Evolutionary conservation across 768 basidiomycete genomes (phyloP), one percentile per base, ranked within the genome.

Genomic region (Glaciozyma antarctica): DNA sequence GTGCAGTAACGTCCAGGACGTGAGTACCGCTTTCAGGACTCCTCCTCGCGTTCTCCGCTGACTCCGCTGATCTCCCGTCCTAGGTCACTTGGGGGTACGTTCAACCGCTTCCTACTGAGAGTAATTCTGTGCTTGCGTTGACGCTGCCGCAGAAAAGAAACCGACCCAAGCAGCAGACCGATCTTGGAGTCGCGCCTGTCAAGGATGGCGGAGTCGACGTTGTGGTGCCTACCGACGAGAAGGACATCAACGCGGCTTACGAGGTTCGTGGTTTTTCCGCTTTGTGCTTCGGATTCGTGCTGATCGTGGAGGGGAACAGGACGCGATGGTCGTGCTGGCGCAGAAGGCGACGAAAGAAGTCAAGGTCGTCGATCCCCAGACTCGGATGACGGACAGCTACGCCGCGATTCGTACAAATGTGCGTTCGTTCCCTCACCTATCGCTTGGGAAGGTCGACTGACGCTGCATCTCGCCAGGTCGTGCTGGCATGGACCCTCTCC

Each of bases 401-500:
- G 81, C 87, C 69, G 82, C 82, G 10, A 93, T 97, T 77, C 81
- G 94, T 67, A 98, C 94, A 3, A 94, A 94, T 82, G 63, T 61
- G 48, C 44, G 60, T 52, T 83, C 21, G 2, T 56, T 38, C 19
- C 3, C n/a, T 22, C 45, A 47, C 12, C 13, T 48, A 1, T 48
- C 47, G 47, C 47, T 9, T 10, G 19, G 3, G 19, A 5, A n/a
- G 22, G 24, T 30, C 24, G 51, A 16, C 51, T 52, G 51, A 52
- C 24, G 24, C 51, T 21, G 5, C n/a, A 22, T 24, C 32, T 32
- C 17, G 24, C 62, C 45, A 80, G 81, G 88, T 94, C 12, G 76
- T 97, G 70, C 79, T 97, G 66, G 83, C 85, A 10, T 99, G 92
- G 91, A 88, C 87, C 13, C 77, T 97, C 74, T 85, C 86, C 54